Evolutionary conservation across 495 filamentous ascomycete species (phyloP), one percentile per base, ranked within the genome.

Genomic region (Aspergillus cavernicola): DNA sequence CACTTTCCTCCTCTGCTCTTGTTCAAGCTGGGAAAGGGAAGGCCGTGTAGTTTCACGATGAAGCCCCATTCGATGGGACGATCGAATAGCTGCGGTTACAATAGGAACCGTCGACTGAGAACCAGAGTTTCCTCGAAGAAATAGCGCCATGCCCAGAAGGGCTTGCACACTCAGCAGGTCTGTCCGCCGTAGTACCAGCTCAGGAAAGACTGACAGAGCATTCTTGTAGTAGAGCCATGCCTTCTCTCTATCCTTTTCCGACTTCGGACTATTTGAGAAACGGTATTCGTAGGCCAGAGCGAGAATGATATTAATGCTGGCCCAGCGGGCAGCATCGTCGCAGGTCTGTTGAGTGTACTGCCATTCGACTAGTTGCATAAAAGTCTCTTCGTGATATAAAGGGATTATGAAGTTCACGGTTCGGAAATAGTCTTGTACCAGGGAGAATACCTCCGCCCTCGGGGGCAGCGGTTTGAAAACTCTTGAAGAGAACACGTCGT

Each of bases 361-460:
- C 70, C 87, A 86, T 60, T 96, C 90, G 4, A 98, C 88, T 28
- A 97, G 74, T 61, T 89, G 85, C 88, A 97, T 96, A 61, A 98
- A 98, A 0, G 92, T 90, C 10, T 86, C 85, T 66, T 97, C 90
- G 65, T 97, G 92, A 65, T 93, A 97, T 4, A 98, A 78, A 22
- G 93, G 93, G 66, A 97, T 95, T 71, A 97, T 88, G 77, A 89
- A 87, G 72, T 98, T 98, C 71, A 96, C 90, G 60, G 95, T 95
- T 61, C 87, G 86, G 63, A 98, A 98, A 64, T 84, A 98, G 66
- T 96, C 92, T 61, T 85, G 88, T 29, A 93, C 78, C 41, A 95
- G 75, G 15, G 87, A 88, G 44, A 89, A 73, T 10, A 87, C 87
- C 72, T 93, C 89, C 11, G 81, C 76, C 66, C 90, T 87, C 2